These are phyloP conservation scores for Apiospora malaysiana DNA, from an alignment of 2,329 filamentous ascomycete species.

Conservation along the genomic window DNA sequence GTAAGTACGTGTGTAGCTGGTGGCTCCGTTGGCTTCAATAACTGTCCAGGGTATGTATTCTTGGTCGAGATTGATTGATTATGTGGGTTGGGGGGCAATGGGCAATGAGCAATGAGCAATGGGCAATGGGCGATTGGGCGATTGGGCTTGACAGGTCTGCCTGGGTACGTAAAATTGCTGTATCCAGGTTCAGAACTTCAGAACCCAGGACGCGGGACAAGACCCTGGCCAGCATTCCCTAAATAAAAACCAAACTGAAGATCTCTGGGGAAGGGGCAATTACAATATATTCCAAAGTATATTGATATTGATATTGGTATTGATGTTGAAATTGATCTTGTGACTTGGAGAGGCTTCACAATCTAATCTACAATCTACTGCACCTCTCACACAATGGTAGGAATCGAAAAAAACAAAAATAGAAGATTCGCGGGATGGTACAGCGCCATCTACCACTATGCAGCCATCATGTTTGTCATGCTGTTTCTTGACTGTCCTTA, in stretches of 20 bases:
- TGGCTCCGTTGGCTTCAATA: too few relatives aligned
- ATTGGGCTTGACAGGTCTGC: background rate
- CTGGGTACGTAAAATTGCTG: background rate
- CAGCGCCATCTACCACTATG: background rate
- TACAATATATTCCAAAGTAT: background rate
- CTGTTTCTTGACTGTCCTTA: background rate
- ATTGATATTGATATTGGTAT: background rate
- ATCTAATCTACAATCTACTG: background rate
- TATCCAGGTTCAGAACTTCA: background rate
- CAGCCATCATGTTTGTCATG: background rate
- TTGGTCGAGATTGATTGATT: conserved; percentile 8
- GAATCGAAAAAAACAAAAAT: background rate
- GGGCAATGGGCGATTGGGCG: too few relatives aligned
- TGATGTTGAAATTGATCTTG: too few relatives aligned
- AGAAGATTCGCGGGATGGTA: background rate
- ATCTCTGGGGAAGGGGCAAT: conserved; percentile 15
- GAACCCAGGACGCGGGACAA: conserved; percentile 5
- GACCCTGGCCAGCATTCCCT: background rate
- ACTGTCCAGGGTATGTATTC: background rate
- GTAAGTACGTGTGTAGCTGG: too few relatives aligned
- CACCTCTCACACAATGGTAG: background rate
- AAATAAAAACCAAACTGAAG: conserved; percentile 10
- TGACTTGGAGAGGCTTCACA: background rate
- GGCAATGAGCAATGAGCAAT: too few relatives aligned
- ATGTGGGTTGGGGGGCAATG: background rate